These are phyloP conservation scores for Exserohilum turcica DNA, from an alignment of 2,329 filamentous ascomycete species.

Conservation along the genomic window DNA sequence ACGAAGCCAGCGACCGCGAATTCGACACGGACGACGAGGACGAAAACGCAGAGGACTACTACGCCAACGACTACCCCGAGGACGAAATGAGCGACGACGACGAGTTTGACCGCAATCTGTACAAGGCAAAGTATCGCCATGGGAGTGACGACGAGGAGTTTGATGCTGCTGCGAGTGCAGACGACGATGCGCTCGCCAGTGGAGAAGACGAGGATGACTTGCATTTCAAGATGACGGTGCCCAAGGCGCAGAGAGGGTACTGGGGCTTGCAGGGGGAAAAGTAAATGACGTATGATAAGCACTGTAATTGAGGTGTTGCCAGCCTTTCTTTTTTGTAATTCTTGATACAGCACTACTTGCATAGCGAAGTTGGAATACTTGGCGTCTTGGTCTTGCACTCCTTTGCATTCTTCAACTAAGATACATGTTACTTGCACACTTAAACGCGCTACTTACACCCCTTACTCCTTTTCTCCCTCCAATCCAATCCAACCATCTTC, in stretches of 20 bases:
- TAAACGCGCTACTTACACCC: no score
- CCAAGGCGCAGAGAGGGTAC: constrained; percentile 31
- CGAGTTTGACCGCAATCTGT: constrained; percentile 58
- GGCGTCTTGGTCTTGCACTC: no score
- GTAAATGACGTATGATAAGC: no score
- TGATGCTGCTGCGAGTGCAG: constrained; percentile 25
- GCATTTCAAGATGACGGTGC: constrained; percentile 38
- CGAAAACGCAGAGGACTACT: constrained; percentile 75
- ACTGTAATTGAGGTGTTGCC: no score
- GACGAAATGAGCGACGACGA: constrained; percentile 77
- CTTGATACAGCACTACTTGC: no score
- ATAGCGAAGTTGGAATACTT: no score
- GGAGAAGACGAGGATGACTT: constrained; percentile 39
- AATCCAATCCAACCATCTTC: no score
- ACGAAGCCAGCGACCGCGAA: constrained; percentile 58
- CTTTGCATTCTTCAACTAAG: no score
- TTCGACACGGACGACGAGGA: constrained; percentile 67
- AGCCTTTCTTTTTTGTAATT: no score
- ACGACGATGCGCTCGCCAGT: constrained; percentile 25
- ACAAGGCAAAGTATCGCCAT: constrained; percentile 46
- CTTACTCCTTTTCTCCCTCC: no score
- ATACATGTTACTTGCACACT: no score
- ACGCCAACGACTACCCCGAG: constrained; percentile 79
- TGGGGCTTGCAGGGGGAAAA: constrained; percentile 30
- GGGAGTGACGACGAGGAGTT: constrained; percentile 51